Base-by-base conservation (phyloP, 2,329 filamentous ascomycete genomes). In the Dothideomycetes sp. region DNA sequence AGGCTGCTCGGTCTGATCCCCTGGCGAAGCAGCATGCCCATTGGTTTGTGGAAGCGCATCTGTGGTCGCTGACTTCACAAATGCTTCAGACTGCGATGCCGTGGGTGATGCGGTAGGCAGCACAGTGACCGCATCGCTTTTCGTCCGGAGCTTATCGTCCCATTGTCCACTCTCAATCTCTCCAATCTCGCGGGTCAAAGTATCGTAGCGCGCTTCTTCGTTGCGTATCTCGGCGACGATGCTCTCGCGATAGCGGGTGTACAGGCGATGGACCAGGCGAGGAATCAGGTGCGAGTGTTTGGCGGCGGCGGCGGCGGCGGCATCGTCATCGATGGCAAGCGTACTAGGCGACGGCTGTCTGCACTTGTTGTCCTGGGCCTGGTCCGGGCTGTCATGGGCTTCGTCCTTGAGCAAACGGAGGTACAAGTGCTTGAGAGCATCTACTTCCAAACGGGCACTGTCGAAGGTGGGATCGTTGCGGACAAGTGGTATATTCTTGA, bases 381-480 rank as follows among this genome's bases (percentile, higher is more conserved):
- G 49, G 52, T 59, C 51, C 49, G 58, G 34, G 51, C 62, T 51
- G 35, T 49, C 49, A 51, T 64, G 74, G 48, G 80, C 62, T 60
- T 91, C 86, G 50, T 93, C 82, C 50, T 76, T 76, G 57, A 95
- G 62, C 44, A 94, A 65, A 44, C 76, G 73, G 50, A 87, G 65
- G 60, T 93, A 95, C 38, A 91, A 71, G 55, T 82, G 75, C 61
- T 84, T 78, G 50, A 96, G 68, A 30, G 85, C 76, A 61, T 88
- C 83, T 6, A 87, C 78, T 33, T 71, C 82, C 58, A 96, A 65
- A 47, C 88, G 78, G 52, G 71, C 67, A 50, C 75, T 71, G 68
- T 94, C 82, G 65, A 82, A 94, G 23, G 72, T 72, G 31, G 70
- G 69, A 62, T 80, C 78, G 53, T 79, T 71, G 52, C 75, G 79